Conservation (phyloP, 805 yeast species). For the Saccharomycodes ludwigii region DNA sequence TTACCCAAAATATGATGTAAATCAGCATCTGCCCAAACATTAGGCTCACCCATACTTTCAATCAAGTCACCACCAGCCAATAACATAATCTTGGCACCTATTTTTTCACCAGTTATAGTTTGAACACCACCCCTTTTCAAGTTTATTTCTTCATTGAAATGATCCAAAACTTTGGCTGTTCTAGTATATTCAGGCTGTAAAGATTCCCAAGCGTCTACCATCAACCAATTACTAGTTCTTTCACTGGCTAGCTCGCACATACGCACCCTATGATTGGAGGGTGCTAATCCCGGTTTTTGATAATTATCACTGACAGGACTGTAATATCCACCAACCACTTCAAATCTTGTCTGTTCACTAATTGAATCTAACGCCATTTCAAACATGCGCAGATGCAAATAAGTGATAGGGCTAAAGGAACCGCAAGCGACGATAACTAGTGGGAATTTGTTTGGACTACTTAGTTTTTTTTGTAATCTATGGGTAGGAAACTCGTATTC, state of each 20-base stretch:
- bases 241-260: slow-evolving; percentile 99
- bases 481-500: slow-evolving; percentile 81
- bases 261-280: slow-evolving; percentile 79
- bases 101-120: slow-evolving; percentile 42
- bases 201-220: slow-evolving; percentile 99
- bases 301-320: slow-evolving; percentile 92
- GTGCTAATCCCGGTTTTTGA: slow-evolving; percentile 85
- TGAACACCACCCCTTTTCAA: slow-evolving; percentile 76
- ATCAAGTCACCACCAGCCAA: slow-evolving; percentile 96
- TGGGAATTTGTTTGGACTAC: slow-evolving; percentile 72
- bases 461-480: slow-evolving; percentile 55
- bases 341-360: slow-evolving; percentile 83
- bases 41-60: slow-evolving; percentile 99
- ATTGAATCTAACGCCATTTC: slow-evolving; percentile 97
- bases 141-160: slow-evolving; percentile 90
- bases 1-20: slow-evolving; percentile 89
- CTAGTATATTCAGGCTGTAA: slow-evolving; percentile 83
- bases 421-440: slow-evolving; percentile 96
- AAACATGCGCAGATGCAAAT: slow-evolving; percentile 90
- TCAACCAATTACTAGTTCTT: slow-evolving; percentile 89
- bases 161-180: slow-evolving; percentile 91
- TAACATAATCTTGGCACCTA: slow-evolving; percentile 90
- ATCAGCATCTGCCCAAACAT: slow-evolving; percentile 96
- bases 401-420: slow-evolving; percentile 90
- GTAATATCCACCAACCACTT: slow-evolving; percentile 92